Conservation (phyloP, 306 rosid species). For the Vicia faba region DNA sequence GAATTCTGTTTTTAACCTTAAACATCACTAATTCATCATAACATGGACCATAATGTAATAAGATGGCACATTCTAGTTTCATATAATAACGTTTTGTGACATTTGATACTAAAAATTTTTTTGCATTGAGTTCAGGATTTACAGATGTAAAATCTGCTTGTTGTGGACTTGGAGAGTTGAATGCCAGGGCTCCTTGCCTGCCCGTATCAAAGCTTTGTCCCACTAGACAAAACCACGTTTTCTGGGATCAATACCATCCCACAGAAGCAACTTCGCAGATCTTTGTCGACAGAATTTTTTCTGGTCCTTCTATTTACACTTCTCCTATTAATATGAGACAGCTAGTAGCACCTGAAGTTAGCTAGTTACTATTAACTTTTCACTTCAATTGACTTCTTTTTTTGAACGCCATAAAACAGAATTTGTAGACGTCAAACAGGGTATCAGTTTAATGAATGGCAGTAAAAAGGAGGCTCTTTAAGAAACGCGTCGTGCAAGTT, state of each 20-base stretch:
- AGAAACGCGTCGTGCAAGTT: neutral
- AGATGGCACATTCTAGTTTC: neutral
- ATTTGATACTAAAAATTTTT: conserved; percentile 28
- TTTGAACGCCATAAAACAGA: neutral
- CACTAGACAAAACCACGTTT: conserved; percentile 59
- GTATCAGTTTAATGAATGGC: neutral
- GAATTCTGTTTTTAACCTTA: neutral
- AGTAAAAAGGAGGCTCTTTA: neutral
- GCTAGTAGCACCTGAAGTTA: conserved; percentile 49
- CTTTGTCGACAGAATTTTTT: conserved; percentile 46
- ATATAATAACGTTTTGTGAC: neutral
- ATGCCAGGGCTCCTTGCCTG: conserved; percentile 52
- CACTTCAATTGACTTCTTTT: neutral
- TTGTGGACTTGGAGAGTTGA: conserved; percentile 66
- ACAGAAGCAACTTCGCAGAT: conserved; percentile 56
- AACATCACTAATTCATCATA: neutral
- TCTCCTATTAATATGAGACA: conserved; percentile 58
- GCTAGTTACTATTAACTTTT: neutral
- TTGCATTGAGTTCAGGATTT: conserved; percentile 57
- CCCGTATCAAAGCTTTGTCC: conserved; percentile 58
- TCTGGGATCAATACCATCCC: conserved; percentile 77
- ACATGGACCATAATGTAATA: neutral
- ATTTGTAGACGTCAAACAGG: neutral
- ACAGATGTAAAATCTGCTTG: conserved; percentile 66
- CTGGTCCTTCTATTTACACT: conserved; percentile 53